Conservation (phyloP, 176 grass and related monocot species). For the Canna indica region DNA sequence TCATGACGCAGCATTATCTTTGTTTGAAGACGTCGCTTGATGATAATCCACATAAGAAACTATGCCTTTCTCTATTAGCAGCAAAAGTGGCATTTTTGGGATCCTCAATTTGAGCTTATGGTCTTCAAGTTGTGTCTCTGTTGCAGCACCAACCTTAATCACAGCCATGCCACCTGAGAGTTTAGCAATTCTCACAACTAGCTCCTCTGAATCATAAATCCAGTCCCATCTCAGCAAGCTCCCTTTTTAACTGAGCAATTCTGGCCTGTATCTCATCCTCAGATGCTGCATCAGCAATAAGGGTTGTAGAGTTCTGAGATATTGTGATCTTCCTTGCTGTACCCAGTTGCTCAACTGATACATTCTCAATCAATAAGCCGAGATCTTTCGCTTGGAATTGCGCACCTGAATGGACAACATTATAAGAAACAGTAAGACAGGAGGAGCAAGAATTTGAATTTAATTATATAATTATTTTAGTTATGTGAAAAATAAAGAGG, state of each 20-base stretch:
- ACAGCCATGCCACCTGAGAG: slow-evolving; percentile 5
- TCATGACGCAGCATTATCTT: slow-evolving; percentile 8
- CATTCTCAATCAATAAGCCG: slow-evolving; percentile 13
- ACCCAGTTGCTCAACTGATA: not conserved
- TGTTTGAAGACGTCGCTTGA: slow-evolving; percentile 6
- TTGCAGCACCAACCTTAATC: not conserved
- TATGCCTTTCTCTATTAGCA: slow-evolving; percentile 10
- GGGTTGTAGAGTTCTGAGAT: not conserved
- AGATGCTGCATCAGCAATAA: slow-evolving; percentile 18
- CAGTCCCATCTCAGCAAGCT: slow-evolving; percentile 18
- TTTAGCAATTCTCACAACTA: slow-evolving; percentile 11
- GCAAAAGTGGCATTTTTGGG: slow-evolving; percentile 12
- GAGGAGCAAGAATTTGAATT: no score
- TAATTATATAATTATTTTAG: no score
- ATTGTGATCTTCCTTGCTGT: slow-evolving; percentile 17
- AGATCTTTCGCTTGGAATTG: slow-evolving; percentile 14
- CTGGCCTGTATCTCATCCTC: slow-evolving; percentile 12
- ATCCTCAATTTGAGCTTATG: slow-evolving; percentile 13
- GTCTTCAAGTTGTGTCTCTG: slow-evolving; percentile 13
- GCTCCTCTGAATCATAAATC: slow-evolving; percentile 17
- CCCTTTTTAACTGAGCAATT: slow-evolving; percentile 14
- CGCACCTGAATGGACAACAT: not conserved
- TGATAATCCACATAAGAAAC: not conserved
- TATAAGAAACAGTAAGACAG: no score
- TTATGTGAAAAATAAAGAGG: not conserved